Base-by-base conservation (phyloP, 805 yeast species). In the Kodamaea sagamina region DNA sequence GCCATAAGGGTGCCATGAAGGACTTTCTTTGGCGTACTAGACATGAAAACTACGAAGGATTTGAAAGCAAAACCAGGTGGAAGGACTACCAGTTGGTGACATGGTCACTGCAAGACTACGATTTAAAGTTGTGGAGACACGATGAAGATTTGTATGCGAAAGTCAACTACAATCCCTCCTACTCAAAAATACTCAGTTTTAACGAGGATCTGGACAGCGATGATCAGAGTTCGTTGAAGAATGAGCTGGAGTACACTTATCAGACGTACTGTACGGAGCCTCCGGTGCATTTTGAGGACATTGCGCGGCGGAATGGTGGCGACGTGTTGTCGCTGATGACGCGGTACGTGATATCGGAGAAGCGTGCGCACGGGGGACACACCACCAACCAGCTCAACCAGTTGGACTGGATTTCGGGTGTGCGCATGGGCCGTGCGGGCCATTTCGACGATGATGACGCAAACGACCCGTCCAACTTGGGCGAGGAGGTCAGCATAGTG, bases 381-480 rank as follows among this genome's bases (percentile, higher is more conserved):
- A 44, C 48, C 60, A 67, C 54, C 44, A 71, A 67, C 44, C 77
- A 77, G 43, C 58, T 78, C 22, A 81, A 84, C 52, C 95, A 88
- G 57, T 67, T 92, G 47, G 82, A 85, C 49, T 92, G 98, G 98
- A 82, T 95, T 28, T 83, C 97, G 0, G 97, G 98, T 40, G 95
- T 92, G 6, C 73, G 89, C 44, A 79, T 92, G 49, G 88, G 88
- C 1, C 67, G 72, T 32, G 59, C 78, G 6, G 77, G 76, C 3
- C 65, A 68, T 43, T 18, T 15, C 21, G 49, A 43, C 11, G 55
- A 53, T 6, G 65, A 58, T 11, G 62, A 55, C 6, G 63, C 60
- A 27, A 41, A 28, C 25, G 68, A 64, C 5, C 78, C 81, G 0
- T 66, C 82, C 17, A 89, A 88, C 55, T 63, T 92, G 18, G 97